Evolutionary conservation across 805 yeast genomes (phyloP), one percentile per base, ranked within the genome.

Genomic region (Zygosaccharomyces gambellarensis): DNA sequence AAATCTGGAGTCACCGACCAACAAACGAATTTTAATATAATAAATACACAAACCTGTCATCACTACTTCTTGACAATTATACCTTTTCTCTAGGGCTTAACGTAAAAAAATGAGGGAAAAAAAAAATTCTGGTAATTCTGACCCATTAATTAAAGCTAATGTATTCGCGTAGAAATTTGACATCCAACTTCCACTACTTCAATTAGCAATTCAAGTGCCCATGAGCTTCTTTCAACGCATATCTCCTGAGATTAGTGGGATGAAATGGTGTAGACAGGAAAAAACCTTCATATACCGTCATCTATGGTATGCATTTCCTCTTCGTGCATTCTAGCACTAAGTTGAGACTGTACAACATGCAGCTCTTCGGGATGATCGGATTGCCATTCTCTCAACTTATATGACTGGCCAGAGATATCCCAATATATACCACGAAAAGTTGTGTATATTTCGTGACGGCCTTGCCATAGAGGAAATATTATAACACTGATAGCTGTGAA

Each of bases 381-480:
- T 68, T 88, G 96, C 94, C 95, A 89, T 56, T 76, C 83, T 54
- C 77, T 74, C 50, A 89, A 71, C 66, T 87, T 89, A 65, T 80
- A 66, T 1, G 83, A 69, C 66, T 87, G 94, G 17, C 96, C 96
- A 23, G 85, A 71, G 38, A 78, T 57, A 64, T 89, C 96, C 96
- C 96, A 89, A 68, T 84, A 88, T 29, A 89, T 77, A 46, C 95
- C 96, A 59, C 95, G 77, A 14, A 74, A 54, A 0, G 92, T 79
- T 27, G 81, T 77, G 64, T 65, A 78, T 27, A 88, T 78, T 2
- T 83, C 87, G 28, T 72, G 68, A 56, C 92, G 73, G 40, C 95
- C 90, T 67, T 89, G 90, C 71, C 76, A 77, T 36, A 88, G 58
- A 38, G 96, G 96, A 56, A 75, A 83, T 30, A 87, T 47, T 19